Base-by-base conservation (phyloP, 768 basidiomycete genomes). In the Pleurotus tuber-regium region DNA sequence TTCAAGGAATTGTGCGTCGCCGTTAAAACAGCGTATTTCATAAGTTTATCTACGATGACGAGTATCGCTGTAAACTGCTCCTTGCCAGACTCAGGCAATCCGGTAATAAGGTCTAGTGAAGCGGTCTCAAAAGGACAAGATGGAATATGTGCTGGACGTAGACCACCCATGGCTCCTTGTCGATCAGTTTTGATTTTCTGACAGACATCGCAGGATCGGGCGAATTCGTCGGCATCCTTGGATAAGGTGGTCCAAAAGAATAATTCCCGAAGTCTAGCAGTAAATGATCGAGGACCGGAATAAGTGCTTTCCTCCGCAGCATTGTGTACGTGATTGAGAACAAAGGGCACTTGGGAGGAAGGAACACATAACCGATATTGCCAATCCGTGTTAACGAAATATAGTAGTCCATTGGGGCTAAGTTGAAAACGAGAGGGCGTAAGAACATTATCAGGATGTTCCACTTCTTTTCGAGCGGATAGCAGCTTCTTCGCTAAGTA, bases 1-100 rank as follows among this genome's bases (percentile, higher is more conserved):
- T 54, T 44, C 9, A 66, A 24, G 0, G 49, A 41, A 8, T 51
- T 44, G 7, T 60, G 43, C 0, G 57, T 59, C 0, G 63, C 63
- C 1, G 64, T 26, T 1, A 61, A 9, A 0, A 59, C 46, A 0
- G 58, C 56, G 47, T 53, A 57, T 29, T 63, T 63, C 1, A 62
- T 63, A 1, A 66, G 43, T 25, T 62, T 61, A 29, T 60, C 59
- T 1, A 66, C 61, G 6, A 63, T 43, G 2, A 63, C 62, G 2
- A 65, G 31, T 0, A 65, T 39, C 3, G 59, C 54, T 1, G 57
- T 56, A 41, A 25, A 61, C 5, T 46, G 43, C n/a, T 53, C 31
- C 1, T 16, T 2, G 24, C 56, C 59, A 0, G 60, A 64, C 0
- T 51, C 38, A 9, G 63, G 63, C 24, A 65, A 39, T 3, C 58